phyloP scores from a whole-genome alignment of 345 rosid genomes.

The Fremontodendron californicum region DNA sequence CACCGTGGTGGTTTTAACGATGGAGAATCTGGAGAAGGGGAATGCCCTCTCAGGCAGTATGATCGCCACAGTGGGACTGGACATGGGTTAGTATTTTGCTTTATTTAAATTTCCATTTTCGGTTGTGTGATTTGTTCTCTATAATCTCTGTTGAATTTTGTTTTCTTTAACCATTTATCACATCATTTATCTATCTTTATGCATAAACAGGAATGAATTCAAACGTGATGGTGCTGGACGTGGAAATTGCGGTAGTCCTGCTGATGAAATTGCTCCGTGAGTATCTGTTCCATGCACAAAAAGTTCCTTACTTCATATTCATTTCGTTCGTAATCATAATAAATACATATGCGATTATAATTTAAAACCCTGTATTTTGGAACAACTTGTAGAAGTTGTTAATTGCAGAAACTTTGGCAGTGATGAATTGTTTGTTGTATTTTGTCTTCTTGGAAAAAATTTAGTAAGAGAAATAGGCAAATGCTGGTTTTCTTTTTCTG shows the following conservation, averaged over 20 bases:
- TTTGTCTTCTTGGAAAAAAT: not conserved
- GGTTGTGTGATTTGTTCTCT: conserved; percentile 1
- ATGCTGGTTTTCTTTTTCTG: not conserved
- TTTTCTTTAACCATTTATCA: not conserved
- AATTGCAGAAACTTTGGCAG: not conserved
- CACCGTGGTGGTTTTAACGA: conserved; percentile 67
- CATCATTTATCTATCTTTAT: too few relatives aligned
- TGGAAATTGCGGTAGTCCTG: too few relatives aligned
- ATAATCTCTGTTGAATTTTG: not conserved
- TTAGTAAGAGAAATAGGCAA: not conserved
- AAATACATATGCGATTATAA: too few relatives aligned
- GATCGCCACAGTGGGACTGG: too few relatives aligned
- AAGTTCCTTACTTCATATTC: not conserved
- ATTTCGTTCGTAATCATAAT: too few relatives aligned
- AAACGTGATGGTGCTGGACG: too few relatives aligned
- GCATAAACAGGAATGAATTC: too few relatives aligned
- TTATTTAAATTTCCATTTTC: too few relatives aligned
- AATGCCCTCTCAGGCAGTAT: too few relatives aligned
- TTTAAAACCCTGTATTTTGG: too few relatives aligned
- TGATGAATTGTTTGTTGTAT: not conserved
- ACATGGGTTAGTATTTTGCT: too few relatives aligned
- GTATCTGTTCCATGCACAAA: conserved; percentile 16
- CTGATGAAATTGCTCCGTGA: conserved; percentile 69
- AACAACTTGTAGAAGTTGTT: not conserved
- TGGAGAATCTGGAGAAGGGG: too few relatives aligned